Evolutionary conservation across 2,329 filamentous ascomycete genomes (phyloP), one percentile per base, ranked within the genome.

Genomic region (Zymoseptoria brevis): DNA sequence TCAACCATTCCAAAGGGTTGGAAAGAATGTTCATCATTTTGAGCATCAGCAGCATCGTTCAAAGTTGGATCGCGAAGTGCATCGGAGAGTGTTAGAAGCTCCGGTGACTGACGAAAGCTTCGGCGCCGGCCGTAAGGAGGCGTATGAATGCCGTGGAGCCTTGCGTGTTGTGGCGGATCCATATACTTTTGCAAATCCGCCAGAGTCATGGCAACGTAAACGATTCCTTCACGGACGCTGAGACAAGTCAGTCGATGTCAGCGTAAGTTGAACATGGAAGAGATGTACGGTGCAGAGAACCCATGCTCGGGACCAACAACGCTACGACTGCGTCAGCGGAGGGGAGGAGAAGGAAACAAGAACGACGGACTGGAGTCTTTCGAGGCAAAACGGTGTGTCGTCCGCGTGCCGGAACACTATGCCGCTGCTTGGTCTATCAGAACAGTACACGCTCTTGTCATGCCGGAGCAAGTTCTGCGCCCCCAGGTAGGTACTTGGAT

Each of bases 201-300:
- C 45, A 86, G 83, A 49, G 85, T 83, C 92, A 96, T 96, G 52
- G 89, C 84, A 26, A 97, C 82, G 70, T 96, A 96, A 0, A 97
- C 83, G 81, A 96, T 87, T 51, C 94, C 93, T 80, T 96, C 89
- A 74, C 93, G 87, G 56, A 96, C 87, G 57, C 89, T 93, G 71
- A 57, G 57, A 55, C 62, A 59, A 59, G 68, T 79, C 64, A 80
- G 74, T 61, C 49, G 24, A 48, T 11, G 41, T 22, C 29, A 16
- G 35, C 41, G 50, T 4, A 55, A 13, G 50, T 8, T 61, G 21
- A 41, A 48, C 22, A 45, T 48, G 55, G 49, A 61, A 57, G 54
- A 58, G 55, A 83, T 89, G 75, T 84, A 95, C 89, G 91, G 91
- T 67, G 90, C 87, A 61, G 90, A 92, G 73, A 91, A 96, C 56